Percentiles rank a stretch among this genome's conserved stretches.
Evolutionary conservation across 2,329 filamentous ascomycete species (phyloP).

Genomic region (Dothiorella sarmentorum): DNA sequence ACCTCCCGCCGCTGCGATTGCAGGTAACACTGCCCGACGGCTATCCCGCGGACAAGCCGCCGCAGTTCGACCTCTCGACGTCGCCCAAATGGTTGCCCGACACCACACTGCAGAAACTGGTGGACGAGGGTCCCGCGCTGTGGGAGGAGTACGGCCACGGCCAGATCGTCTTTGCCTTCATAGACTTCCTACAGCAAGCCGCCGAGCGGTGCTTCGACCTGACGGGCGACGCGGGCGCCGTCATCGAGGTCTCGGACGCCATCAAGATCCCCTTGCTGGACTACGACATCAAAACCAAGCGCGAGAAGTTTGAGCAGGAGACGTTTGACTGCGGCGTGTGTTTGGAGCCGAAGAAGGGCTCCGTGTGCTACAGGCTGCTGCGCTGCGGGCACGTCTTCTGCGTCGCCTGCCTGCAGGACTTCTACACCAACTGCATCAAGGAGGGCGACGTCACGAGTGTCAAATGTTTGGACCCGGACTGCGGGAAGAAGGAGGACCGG

Average conservation of each 20-base stretch:
- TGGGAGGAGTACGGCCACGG: slow-evolving; percentile 61
- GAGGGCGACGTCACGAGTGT: slow-evolving; percentile 79
- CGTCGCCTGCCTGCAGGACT: slow-evolving; percentile 78
- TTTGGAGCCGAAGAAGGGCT: slow-evolving; percentile 87
- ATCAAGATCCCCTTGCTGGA: slow-evolving; percentile 70
- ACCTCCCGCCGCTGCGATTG: slow-evolving; percentile 56
- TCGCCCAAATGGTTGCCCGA: slow-evolving; percentile 53
- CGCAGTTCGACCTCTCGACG: slow-evolving; percentile 48
- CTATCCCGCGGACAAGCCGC: slow-evolving; percentile 55
- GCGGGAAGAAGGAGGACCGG: slow-evolving; percentile 61
- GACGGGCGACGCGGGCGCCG: slow-evolving; percentile 35
- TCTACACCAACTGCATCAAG: slow-evolving; percentile 82
- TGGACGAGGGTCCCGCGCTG: slow-evolving; percentile 46
- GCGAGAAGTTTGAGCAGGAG: slow-evolving; percentile 72
- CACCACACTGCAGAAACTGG: slow-evolving; percentile 43
- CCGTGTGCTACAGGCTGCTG: slow-evolving; percentile 73
- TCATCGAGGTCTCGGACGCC: slow-evolving; percentile 47
- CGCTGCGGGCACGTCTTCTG: slow-evolving; percentile 93
- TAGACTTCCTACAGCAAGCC: slow-evolving; percentile 58
- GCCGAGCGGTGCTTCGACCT: slow-evolving; percentile 55
- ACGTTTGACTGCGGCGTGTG: slow-evolving; percentile 89
- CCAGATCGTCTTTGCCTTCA: slow-evolving; percentile 57
- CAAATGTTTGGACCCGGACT: slow-evolving; percentile 75
- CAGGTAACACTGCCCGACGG: slow-evolving; percentile 51
- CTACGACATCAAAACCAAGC: slow-evolving; percentile 71